Percentiles rank a stretch among this genome's conserved stretches.
Evolutionary conservation across 805 yeast genomes (phyloP).

Genomic region (Spencermartinsiella europaea): DNA sequence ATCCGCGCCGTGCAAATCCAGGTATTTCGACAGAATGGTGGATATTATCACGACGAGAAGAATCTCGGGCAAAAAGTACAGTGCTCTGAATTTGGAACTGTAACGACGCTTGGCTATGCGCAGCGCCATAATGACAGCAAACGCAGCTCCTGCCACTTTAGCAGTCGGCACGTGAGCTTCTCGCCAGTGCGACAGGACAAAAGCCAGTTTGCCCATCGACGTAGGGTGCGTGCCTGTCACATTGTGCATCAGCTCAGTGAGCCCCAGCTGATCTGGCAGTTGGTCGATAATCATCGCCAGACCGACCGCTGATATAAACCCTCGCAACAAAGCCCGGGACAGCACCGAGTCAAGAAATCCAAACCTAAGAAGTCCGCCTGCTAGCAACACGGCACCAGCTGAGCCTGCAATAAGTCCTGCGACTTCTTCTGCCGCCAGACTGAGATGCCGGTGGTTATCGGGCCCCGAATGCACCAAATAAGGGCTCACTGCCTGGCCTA

Average conservation of each 20-base stretch:
- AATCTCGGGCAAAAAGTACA: slow-evolving; percentile 79
- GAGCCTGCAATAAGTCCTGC: slow-evolving; percentile 66
- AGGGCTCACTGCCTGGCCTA: slow-evolving; percentile 73
- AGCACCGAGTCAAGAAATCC: slow-evolving; percentile 82
- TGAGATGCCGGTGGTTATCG: slow-evolving; percentile 2
- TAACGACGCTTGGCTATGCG: slow-evolving; percentile 40
- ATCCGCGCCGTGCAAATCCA: slow-evolving; percentile 26
- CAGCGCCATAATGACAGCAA: slow-evolving; percentile 41
- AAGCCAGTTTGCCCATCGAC: slow-evolving; percentile 62
- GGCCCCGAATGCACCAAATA: slow-evolving; percentile 27
- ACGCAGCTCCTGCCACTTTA: slow-evolving; percentile 50
- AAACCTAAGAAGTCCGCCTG: slow-evolving; percentile 73
- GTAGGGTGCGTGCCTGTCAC: slow-evolving; percentile 50
- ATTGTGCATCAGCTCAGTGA: slow-evolving; percentile 39
- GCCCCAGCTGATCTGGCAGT: slow-evolving; percentile 64
- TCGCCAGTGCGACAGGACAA: slow-evolving; percentile 45
- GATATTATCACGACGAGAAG: slow-evolving; percentile 63
- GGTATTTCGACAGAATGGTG: slow-evolving; percentile 46
- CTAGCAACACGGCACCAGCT: slow-evolving; percentile 67
- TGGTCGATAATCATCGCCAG: slow-evolving; percentile 77
- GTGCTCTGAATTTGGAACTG: slow-evolving; percentile 32
- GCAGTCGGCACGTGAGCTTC: slow-evolving; percentile 56
- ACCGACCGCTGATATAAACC: slow-evolving; percentile 84
- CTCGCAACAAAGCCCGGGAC: slow-evolving; percentile 70
- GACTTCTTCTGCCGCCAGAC: slow-evolving; percentile 46